Evolutionary conservation across 768 basidiomycete genomes (phyloP), one percentile per base, ranked within the genome.

Genomic region (Russula vinacea): DNA sequence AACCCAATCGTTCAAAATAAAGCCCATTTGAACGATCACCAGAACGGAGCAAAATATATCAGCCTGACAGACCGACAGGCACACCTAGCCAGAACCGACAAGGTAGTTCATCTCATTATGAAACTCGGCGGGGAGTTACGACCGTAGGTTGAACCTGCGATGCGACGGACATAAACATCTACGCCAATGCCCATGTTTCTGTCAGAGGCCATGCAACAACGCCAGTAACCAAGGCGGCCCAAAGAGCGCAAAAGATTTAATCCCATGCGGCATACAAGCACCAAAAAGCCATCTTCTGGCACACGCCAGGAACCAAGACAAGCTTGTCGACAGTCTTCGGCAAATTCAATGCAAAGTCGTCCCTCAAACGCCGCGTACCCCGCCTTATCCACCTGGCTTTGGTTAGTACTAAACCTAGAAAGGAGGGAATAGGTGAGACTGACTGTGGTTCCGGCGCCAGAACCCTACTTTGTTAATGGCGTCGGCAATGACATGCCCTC

Each of bases 231-330:
- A 26, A 16, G 24, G 35, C 35, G 16, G 42, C 16, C 19, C 32
- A 26, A 33, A 33, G 16, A 19, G 26, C 19, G 53, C 45, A 50
- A 17, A 35, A 3, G 17, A 16, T 24, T 7, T 5, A 0, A 61
- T 89, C 82, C 92, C 92, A 96, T 1, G 92, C 93, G 29, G 83
- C 83, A 68, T 94, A 92, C 2, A 96, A 79, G 2, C 86, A 78
- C 42, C 97, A 74, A 75, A 92, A 96, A 0, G 92, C 92, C 94
- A 98, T 96, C 74, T 99, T 98, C 0, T 94, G 96, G 0, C 96
- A 96, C 0, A 98, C 94, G 0, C 96, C 96, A 1, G 87, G 86
- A 13, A 98, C 75, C 5, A 88, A 88, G 68, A 93, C 92, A 10
- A 99, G 78, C 45, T 91, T 91, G 40, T 94, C 94, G 3, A 89